phyloP scores from a whole-genome alignment of 2,329 filamentous ascomycete species.

The Corinectria fuckeliana region DNA sequence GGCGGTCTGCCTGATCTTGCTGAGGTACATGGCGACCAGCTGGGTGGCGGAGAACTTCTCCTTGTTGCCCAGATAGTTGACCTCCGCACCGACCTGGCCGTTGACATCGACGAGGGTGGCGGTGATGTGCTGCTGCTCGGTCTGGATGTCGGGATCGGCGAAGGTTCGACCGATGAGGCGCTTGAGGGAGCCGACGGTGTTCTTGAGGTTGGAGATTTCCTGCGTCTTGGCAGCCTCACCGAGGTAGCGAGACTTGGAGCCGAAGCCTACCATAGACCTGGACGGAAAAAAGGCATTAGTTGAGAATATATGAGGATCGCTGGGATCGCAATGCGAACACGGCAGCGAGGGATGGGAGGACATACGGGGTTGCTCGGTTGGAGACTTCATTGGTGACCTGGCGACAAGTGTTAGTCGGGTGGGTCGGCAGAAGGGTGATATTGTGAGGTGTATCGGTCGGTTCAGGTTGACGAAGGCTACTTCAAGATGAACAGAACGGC shows the following conservation, averaged over 20 bases:
- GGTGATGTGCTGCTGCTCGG: constrained; percentile 91
- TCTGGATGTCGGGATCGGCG: constrained; percentile 88
- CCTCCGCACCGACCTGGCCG: constrained; percentile 94
- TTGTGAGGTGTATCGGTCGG: neutral
- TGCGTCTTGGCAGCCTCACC: constrained; percentile 97
- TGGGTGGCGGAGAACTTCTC: constrained; percentile 94
- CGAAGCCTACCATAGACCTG: constrained; percentile 93
- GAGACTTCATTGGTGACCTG: constrained; percentile 99
- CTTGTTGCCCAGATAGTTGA: constrained; percentile 92
- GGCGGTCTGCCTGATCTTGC: constrained; percentile 90
- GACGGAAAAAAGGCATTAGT: constrained; percentile 32
- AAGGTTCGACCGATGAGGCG: constrained; percentile 87
- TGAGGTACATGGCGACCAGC: constrained; percentile 92
- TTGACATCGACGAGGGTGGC: constrained; percentile 86
- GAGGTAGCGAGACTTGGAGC: constrained; percentile 90
- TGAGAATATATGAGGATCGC: constrained; percentile 8
- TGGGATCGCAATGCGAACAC: constrained; percentile 7
- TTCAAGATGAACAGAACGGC: constrained; percentile 13
- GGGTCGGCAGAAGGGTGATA: neutral
- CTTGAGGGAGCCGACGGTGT: constrained; percentile 93
- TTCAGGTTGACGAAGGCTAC: neutral
- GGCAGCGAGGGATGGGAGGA: constrained; percentile 38
- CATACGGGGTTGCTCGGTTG: constrained; percentile 97
- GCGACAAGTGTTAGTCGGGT: constrained; percentile 4
- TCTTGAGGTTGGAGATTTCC: constrained; percentile 99